Conservation (phyloP, 2,329 filamentous ascomycete species). For the Moelleriella libera region DNA sequence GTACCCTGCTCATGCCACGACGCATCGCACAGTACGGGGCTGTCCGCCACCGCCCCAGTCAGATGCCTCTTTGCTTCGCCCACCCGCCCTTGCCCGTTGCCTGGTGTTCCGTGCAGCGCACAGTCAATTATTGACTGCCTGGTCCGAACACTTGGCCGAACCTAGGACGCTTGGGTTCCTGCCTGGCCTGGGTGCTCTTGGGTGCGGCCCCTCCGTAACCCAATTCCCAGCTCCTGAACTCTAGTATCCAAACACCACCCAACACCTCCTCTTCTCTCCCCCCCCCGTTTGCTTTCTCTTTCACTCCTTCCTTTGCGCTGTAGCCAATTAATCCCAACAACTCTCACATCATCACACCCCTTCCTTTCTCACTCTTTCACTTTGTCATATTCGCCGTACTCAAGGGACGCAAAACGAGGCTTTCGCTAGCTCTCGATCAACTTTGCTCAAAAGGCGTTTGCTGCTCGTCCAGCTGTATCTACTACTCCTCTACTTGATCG, state of each 20-base stretch:
- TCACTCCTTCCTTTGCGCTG: constrained; percentile 13
- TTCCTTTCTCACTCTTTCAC: constrained; percentile 13
- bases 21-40: neutral
- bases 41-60: too few species aligned
- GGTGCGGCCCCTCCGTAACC: neutral
- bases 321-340: constrained; percentile 8
- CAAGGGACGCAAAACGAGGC: constrained; percentile 20
- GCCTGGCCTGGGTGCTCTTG: neutral
- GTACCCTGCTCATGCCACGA: too few species aligned
- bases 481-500: constrained; percentile 1
- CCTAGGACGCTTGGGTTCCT: neutral
- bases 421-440: constrained; percentile 34
- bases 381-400: constrained; percentile 11
- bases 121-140: neutral
- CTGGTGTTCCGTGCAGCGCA: neutral
- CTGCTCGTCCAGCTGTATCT: neutral
- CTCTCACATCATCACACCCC: constrained; percentile 8
- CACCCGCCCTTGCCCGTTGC: neutral
- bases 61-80: neutral
- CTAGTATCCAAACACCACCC: constrained; percentile 7
- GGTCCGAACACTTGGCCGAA: neutral
- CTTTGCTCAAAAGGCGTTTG: constrained; percentile 1
- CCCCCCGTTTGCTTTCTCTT: constrained; percentile 7
- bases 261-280: constrained; percentile 8
- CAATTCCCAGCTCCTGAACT: neutral